A percentile compares a stretch with the other conserved stretches of the same genome.
Evolutionary conservation across 2,329 filamentous ascomycete genomes (phyloP).

Genomic region (Chrysoporthe austroafricana): DNA sequence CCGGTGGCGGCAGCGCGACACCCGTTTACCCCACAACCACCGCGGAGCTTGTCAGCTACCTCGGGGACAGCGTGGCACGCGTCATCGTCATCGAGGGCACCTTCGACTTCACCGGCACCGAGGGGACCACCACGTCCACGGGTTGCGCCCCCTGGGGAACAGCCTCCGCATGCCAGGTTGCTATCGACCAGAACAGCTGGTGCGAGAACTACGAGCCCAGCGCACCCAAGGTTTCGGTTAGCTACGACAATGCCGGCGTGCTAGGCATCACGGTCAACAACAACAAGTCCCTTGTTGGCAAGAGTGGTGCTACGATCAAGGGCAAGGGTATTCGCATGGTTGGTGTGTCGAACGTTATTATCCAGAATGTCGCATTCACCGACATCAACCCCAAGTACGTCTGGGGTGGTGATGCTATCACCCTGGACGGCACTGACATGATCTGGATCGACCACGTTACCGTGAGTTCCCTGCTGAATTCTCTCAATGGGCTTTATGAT

Average conservation of each 20-base stretch:
- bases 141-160: slow-evolving; percentile 65
- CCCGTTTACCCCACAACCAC: slow-evolving; percentile 58
- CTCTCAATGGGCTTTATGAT: no score
- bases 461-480: slow-evolving; percentile 4
- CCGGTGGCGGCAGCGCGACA: slow-evolving; percentile 60
- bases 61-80: slow-evolving; percentile 55
- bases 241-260: slow-evolving; percentile 55
- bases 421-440: slow-evolving; percentile 45
- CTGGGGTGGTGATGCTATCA: slow-evolving; percentile 64
- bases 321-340: slow-evolving; percentile 59
- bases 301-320: slow-evolving; percentile 56
- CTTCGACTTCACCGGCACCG: slow-evolving; percentile 59
- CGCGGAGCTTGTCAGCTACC: slow-evolving; percentile 61
- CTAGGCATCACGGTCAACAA: slow-evolving; percentile 56
- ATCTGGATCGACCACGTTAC: slow-evolving; percentile 29
- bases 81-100: slow-evolving; percentile 62
- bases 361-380: slow-evolving; percentile 62
- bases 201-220: slow-evolving; percentile 61
- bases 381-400: slow-evolving; percentile 61
- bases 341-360: slow-evolving; percentile 59
- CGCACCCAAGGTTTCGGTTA: slow-evolving; percentile 48
- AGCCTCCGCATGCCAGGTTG: slow-evolving; percentile 55
- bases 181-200: slow-evolving; percentile 64
- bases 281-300: slow-evolving; percentile 62
- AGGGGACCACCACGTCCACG: slow-evolving; percentile 54